Conservation (phyloP, 2,329 filamentous ascomycete genomes). For the Apiospora saccharicola region DNA sequence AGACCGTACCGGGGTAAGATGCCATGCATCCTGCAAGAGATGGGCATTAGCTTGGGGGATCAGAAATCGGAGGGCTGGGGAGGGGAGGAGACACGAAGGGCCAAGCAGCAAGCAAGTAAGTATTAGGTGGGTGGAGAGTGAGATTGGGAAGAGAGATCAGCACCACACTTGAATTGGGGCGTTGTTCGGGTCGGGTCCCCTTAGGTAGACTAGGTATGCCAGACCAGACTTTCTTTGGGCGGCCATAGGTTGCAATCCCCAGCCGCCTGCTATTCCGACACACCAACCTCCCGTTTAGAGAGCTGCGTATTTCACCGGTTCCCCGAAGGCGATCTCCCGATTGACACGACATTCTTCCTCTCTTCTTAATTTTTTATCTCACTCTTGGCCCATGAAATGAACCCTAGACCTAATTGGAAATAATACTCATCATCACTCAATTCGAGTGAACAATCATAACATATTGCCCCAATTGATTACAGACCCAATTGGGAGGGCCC, state of each 20-base stretch:
- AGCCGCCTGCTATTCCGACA: conserved; percentile 6
- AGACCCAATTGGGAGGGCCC: not conserved
- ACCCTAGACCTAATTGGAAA: not conserved
- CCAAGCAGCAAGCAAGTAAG: not conserved
- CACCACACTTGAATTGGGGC: not conserved
- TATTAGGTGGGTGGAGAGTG: not conserved
- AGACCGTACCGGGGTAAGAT: not conserved
- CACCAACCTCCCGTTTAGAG: conserved; percentile 15
- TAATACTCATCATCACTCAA: not conserved
- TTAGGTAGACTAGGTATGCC: not conserved
- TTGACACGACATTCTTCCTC: not conserved
- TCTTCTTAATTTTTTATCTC: not conserved
- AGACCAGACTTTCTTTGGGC: not conserved
- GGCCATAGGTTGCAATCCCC: not conserved
- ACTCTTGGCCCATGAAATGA: not conserved
- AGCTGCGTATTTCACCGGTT: conserved; percentile 4
- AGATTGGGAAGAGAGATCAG: not conserved
- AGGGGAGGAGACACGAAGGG: not conserved
- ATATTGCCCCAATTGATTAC: not conserved
- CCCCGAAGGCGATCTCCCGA: not conserved
- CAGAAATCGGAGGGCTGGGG: conserved; percentile 17
- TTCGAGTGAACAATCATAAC: not conserved
- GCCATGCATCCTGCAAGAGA: conserved; percentile 19
- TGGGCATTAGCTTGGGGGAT: conserved; percentile 3
- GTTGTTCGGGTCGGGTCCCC: not conserved